These are phyloP conservation scores for Zhuliangozyma blackwelliae DNA, from an alignment of 1,139 yeast species.

Conservation along the genomic window DNA sequence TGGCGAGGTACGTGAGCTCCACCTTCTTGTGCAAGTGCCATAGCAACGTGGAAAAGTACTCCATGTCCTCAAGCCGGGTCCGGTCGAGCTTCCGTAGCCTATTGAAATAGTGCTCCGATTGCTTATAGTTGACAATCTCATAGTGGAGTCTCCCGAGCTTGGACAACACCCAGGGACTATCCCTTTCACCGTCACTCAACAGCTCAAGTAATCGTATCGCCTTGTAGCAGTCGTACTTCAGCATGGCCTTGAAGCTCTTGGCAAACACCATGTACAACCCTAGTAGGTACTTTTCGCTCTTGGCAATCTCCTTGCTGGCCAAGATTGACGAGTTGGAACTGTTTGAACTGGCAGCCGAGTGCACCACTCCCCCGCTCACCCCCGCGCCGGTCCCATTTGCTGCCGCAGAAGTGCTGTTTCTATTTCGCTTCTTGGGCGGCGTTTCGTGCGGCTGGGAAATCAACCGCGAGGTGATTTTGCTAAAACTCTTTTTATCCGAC, in stretches of 20 bases:
- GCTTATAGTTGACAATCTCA: conserved; percentile 82
- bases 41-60: conserved; percentile 78
- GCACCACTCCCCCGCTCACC: conserved; percentile 4
- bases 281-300: conserved; percentile 42
- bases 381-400: not conserved
- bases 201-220: conserved; percentile 68
- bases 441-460: conserved; percentile 39
- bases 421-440: conserved; percentile 5
- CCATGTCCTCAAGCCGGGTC: conserved; percentile 87
- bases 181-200: conserved; percentile 58
- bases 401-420: not conserved
- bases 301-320: conserved; percentile 31
- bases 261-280: conserved; percentile 60
- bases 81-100: conserved; percentile 66
- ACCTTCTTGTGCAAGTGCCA: conserved; percentile 90
- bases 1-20: conserved; percentile 77
- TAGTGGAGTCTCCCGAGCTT: conserved; percentile 78
- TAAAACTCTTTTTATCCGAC: conserved; percentile 4
- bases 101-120: conserved; percentile 62
- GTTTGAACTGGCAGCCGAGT: conserved; percentile 14
- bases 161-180: conserved; percentile 84
- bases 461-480: conserved; percentile 48
- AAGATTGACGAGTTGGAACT: conserved; percentile 7
- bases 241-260: conserved; percentile 58
- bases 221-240: conserved; percentile 71